phyloP scores from a whole-genome alignment of 2,329 filamentous ascomycete genomes.

The Aureobasidium sp. region DNA sequence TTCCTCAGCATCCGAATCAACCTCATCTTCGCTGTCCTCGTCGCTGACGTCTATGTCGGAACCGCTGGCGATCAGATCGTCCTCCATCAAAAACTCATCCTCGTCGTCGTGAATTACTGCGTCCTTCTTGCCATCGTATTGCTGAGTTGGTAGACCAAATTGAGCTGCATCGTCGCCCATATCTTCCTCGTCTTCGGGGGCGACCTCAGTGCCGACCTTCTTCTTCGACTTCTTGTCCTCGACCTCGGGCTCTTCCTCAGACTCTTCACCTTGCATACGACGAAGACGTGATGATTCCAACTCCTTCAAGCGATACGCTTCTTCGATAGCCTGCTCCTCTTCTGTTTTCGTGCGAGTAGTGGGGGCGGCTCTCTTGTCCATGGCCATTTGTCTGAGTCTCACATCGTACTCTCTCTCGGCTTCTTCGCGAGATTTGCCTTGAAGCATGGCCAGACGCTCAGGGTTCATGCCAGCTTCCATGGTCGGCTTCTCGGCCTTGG shows the following conservation, averaged over 20 bases:
- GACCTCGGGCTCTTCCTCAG: conserved; percentile 55
- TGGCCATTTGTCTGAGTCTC: conserved; percentile 71
- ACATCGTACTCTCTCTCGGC: conserved; percentile 85
- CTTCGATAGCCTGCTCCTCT: conserved; percentile 73
- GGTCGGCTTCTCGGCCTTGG: conserved; percentile 18
- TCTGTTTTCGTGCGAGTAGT: conserved; percentile 85
- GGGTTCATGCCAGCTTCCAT: conserved; percentile 46
- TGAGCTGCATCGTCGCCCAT: conserved; percentile 51
- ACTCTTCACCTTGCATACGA: conserved; percentile 81
- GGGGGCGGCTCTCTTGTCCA: conserved; percentile 78
- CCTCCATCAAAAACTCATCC: conserved; percentile 87
- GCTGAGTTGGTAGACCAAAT: conserved; percentile 57
- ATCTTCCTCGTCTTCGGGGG: conserved; percentile 34
- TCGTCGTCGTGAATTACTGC: conserved; percentile 77
- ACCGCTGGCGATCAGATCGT: conserved; percentile 76
- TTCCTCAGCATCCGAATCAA: conserved; percentile 34
- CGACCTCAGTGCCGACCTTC: conserved; percentile 35
- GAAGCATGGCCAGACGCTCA: conserved; percentile 54
- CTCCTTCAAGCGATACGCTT: conserved; percentile 67
- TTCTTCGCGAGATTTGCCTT: conserved; percentile 55
- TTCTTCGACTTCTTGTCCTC: conserved; percentile 55
- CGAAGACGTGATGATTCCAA: conserved; percentile 75
- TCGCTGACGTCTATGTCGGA: conserved; percentile 44
- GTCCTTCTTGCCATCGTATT: conserved; percentile 32
- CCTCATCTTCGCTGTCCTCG: conserved; percentile 24